These are phyloP conservation scores for Pulveroboletus sp. DNA, from an alignment of 768 basidiomycete species.

Conservation along the genomic window DNA sequence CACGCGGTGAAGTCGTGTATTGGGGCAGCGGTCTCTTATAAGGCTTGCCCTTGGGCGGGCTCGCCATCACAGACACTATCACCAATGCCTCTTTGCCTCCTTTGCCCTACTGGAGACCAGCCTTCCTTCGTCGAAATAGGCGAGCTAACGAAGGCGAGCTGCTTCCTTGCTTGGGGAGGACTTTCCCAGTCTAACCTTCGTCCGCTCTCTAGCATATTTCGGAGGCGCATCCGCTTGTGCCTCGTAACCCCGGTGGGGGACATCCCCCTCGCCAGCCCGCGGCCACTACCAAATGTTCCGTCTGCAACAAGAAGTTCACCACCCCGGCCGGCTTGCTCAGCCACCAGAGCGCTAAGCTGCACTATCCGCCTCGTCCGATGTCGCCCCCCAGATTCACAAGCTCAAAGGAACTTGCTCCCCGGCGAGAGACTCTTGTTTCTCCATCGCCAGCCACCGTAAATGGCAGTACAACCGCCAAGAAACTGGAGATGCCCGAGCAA, in stretches of 20 bases:
- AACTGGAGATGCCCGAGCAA: constrained; percentile 1
- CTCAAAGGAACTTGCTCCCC: constrained; percentile 1
- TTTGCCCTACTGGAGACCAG: constrained; percentile 22
- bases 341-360: constrained; percentile 25
- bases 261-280: constrained; percentile 1
- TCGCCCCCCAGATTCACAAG: constrained; percentile 3
- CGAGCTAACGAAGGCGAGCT: constrained; percentile 18
- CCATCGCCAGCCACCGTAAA: background rate
- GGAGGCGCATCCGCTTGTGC: constrained; percentile 10
- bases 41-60: constrained; percentile 18
- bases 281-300: constrained; percentile 17
- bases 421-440: constrained; percentile 4
- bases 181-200: constrained; percentile 4
- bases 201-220: constrained; percentile 22
- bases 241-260: background rate
- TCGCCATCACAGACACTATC: constrained; percentile 9
- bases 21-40: constrained; percentile 32
- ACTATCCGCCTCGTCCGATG: constrained; percentile 11
- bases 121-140: constrained; percentile 20
- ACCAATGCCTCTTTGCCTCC: constrained; percentile 23
- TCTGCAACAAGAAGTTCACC: constrained; percentile 27
- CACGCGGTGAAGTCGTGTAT: constrained; percentile 33
- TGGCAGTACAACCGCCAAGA: background rate
- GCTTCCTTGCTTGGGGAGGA: background rate
- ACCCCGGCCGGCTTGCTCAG: constrained; percentile 12